A percentile compares a stretch with the other conserved stretches of the same genome.
These are phyloP conservation scores for Penicillium bialowiezense DNA, from an alignment of 495 filamentous ascomycete species.

Conservation along the genomic window DNA sequence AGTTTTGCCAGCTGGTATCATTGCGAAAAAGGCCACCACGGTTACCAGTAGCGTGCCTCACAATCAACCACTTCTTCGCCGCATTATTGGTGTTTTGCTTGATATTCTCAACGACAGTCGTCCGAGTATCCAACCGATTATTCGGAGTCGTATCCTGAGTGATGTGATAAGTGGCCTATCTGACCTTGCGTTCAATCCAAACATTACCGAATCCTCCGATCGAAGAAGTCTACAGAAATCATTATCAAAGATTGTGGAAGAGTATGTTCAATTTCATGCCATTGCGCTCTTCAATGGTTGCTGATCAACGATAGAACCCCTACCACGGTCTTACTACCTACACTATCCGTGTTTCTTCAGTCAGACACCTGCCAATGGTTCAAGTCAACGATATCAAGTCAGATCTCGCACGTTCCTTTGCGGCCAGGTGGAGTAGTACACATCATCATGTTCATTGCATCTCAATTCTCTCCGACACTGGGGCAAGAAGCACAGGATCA, in stretches of 20 bases:
- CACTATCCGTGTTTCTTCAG: conserved; percentile 46
- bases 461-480: conserved; percentile 49
- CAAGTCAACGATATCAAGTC: conserved; percentile 45
- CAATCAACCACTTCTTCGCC: conserved; percentile 31
- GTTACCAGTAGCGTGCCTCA: conserved; percentile 18
- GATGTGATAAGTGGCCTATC: conserved; percentile 42
- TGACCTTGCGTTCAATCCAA: conserved; percentile 42
- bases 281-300: background rate
- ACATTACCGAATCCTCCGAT: conserved; percentile 13
- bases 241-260: conserved; percentile 38
- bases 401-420: conserved; percentile 63
- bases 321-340: conserved; percentile 41
- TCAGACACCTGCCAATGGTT: conserved; percentile 47
- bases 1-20: conserved; percentile 44
- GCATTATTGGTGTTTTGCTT: conserved; percentile 25
- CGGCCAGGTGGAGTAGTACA: conserved; percentile 62
- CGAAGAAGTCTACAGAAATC: conserved; percentile 20
- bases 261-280: conserved; percentile 31
- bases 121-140: conserved; percentile 39
- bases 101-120: conserved; percentile 31
- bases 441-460: conserved; percentile 68
- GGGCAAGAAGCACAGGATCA: conserved; percentile 36
- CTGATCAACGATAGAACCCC: conserved; percentile 35
- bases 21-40: conserved; percentile 33
- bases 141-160: conserved; percentile 43